Evolutionary conservation across 345 rosid species (phyloP), one percentile per base, ranked within the genome.

Genomic region (Conringia planisiliqua): DNA sequence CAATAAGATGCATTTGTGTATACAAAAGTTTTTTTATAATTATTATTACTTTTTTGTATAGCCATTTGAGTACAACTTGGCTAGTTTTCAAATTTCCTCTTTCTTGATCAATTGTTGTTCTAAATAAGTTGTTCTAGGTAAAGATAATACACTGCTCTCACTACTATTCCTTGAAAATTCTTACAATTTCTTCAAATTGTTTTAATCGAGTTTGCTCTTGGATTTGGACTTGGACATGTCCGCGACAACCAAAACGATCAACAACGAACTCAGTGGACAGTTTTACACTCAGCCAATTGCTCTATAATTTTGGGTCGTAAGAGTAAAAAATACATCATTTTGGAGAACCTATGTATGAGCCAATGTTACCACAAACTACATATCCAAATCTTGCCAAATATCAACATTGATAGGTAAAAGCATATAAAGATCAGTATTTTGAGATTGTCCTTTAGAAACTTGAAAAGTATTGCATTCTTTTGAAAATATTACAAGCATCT

Each of bases 1-100:
- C 48, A 54, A 62, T 62, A 26, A 71, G 29, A 71, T 61, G 75
- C 63, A 30, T 63, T 30, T 62, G 42, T 46, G 12, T 63, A 63
- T 63, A 51, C 36, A 22, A 22, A 51, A 51, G 56, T 22, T 22
- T 51, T 10, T 14, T 51, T 51, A 12, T 18, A 17, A 48, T 48
- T 18, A 22, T 22, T 22, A 22, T 22, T 22, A 27, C 6, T 30
- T 30, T 30, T 30, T 30, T 30, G 0, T 51, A 51, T 22, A 50
- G 29, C 55, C 24, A 50, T 20, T 51, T 51, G 56, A 22, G 30
- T 7, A 51, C n/a, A 51, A 51, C 56, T 10, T 51, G 56, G 29
- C 56, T 51, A 22, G 30, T 51, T 11, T 22, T 24, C 3, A 22
- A 10, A 22, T 51, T 51, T 22, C 30, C 22, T 51, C 27, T 24